Evolutionary conservation across 2,329 filamentous ascomycete genomes (phyloP), one percentile per base, ranked within the genome.

Genomic region (Apiospora marii): DNA sequence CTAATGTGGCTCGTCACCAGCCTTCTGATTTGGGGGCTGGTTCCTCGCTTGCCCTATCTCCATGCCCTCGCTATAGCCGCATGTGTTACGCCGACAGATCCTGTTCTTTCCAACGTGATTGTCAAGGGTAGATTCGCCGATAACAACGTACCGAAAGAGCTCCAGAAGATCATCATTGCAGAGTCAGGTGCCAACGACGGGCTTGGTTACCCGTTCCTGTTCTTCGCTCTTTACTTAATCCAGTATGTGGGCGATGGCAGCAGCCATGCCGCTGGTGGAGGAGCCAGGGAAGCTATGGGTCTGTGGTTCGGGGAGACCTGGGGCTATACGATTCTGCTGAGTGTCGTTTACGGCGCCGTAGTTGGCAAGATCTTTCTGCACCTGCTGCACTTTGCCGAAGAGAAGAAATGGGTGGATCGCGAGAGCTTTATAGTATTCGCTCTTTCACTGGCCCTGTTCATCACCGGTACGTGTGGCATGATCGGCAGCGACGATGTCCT

Each of bases 61-160:
- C 92, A 96, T 76, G 93, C 95, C 0, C 86, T 98, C 14, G 93
- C 92, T 22, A 86, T 97, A 14, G 95, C 91, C 0, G 93, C 95
- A 0, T 97, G 95, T 78, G 91, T 98, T n/a, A 96, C 95, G 2
- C 95, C 95, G 0, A 98, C 95, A 0, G 95, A 98, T 78, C 95
- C 95, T 0, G 91, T 98, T 1, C 82, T 98, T 49, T 96, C 93
- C 22, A 96, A 96, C 75, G 93, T 93, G 3, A 97, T 98, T 72
- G 94, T 98, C 67, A 98, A 98, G 84, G 95, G 95, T 44, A 95
- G 94, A 77, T 98, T 97, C 79, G 95, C 95, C 0, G 95, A 98
- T 78, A 92, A 95, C 78, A 96, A 98, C 80, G 92, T 98, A 24
- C 94, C 95, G 0, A 92, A 91, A 72, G 89, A 92, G 41, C 84